A percentile compares a stretch with the other conserved stretches of the same genome.
These are phyloP conservation scores for Harrya chromipes DNA, from an alignment of 768 basidiomycete genomes.

Conservation along the genomic window DNA sequence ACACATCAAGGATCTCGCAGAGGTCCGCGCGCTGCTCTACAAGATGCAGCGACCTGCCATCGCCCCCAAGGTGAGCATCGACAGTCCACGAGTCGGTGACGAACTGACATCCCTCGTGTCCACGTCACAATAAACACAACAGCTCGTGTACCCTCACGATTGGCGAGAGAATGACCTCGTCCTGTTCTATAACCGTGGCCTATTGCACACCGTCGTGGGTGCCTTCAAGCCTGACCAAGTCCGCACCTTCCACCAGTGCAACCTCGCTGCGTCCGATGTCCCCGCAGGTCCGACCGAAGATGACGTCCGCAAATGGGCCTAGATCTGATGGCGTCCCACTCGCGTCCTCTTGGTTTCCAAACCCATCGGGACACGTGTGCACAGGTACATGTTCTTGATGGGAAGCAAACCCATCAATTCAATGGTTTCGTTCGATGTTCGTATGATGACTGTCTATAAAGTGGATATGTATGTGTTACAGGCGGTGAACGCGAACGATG, in stretches of 20 bases:
- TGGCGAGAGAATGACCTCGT: slow-evolving; percentile 71
- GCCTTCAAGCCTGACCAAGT: slow-evolving; percentile 51
- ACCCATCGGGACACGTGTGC: slow-evolving; percentile 2
- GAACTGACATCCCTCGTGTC: no score
- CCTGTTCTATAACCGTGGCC: slow-evolving; percentile 70
- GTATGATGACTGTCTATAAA: no score
- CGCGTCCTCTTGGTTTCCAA: background rate
- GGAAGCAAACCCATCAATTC: background rate
- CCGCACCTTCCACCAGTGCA: slow-evolving; percentile 55
- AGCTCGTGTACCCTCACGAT: slow-evolving; percentile 87
- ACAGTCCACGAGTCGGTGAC: no score
- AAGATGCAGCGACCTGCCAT: slow-evolving; percentile 89
- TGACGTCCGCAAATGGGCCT: slow-evolving; percentile 46
- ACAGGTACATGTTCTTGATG: slow-evolving; percentile 2
- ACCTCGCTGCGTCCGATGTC: slow-evolving; percentile 50
- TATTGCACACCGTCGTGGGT: slow-evolving; percentile 67
- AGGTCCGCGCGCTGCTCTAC: slow-evolving; percentile 74
- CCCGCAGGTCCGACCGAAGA: slow-evolving; percentile 46
- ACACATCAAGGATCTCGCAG: slow-evolving; percentile 65
- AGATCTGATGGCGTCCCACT: slow-evolving; percentile 8
- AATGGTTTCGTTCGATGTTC: no score
- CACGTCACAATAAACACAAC: background rate
- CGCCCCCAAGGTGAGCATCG: slow-evolving; percentile 53
- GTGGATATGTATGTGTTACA: background rate
- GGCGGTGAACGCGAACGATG: no score